Evolutionary conservation across 1,139 yeast genomes (phyloP).

Genomic region (Taphrina pruni): DNA sequence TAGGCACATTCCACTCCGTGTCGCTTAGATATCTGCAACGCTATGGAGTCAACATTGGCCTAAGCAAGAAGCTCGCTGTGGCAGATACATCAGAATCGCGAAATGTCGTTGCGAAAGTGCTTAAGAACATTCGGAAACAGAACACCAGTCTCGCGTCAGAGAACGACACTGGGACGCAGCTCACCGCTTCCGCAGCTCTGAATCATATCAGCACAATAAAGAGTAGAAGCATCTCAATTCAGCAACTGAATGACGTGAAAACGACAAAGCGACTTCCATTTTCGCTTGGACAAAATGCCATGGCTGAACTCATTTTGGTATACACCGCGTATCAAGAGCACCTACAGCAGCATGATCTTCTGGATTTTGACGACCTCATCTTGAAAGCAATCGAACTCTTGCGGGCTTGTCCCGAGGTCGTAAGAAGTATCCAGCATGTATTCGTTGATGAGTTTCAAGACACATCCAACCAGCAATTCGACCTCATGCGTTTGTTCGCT

Average conservation of each 20-base stretch:
- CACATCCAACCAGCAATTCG: constrained; percentile 77
- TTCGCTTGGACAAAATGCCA: constrained; percentile 4
- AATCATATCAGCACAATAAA: constrained; percentile 26
- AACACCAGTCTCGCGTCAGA: background rate
- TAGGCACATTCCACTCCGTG: constrained; percentile 88
- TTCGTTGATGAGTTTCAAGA: constrained; percentile 95
- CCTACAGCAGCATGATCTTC: constrained; percentile 55
- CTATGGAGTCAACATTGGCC: constrained; percentile 62
- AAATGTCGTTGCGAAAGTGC: constrained; percentile 27
- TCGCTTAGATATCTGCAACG: constrained; percentile 66
- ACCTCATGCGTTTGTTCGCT: constrained; percentile 67
- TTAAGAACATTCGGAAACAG: constrained; percentile 19
- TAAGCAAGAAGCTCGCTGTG: constrained; percentile 58
- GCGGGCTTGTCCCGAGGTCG: constrained; percentile 56
- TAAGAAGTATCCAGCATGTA: constrained; percentile 67
- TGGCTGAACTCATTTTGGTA: constrained; percentile 47
- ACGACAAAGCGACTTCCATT: constrained; percentile 15
- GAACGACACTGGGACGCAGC: background rate
- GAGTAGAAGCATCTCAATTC: constrained; percentile 4
- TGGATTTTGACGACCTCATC: constrained; percentile 87
- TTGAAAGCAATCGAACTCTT: constrained; percentile 62
- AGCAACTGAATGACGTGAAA: background rate
- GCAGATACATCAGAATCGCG: constrained; percentile 68
- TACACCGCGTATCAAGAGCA: constrained; percentile 62
- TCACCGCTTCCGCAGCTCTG: constrained; percentile 15